Evolutionary conservation across 2,329 filamentous ascomycete species (phyloP).

Genomic region (Colletotrichum sp.): DNA sequence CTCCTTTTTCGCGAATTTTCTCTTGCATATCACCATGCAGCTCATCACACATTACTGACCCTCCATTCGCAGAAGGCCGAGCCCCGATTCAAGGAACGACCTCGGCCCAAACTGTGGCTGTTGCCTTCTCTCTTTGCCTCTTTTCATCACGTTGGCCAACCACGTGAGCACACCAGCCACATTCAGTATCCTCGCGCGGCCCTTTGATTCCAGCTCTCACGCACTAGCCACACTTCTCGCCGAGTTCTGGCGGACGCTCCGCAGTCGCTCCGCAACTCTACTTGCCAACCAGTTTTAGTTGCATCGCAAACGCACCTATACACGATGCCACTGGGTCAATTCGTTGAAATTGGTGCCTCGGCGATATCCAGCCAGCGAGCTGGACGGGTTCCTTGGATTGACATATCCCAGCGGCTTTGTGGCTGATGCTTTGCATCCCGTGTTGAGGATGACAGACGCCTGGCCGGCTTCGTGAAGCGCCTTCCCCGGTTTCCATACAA

Average conservation of each 20-base stretch:
- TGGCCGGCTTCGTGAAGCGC: neutral
- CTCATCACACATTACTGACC: neutral
- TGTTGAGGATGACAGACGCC: neutral
- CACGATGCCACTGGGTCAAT: neutral
- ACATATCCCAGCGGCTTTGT: neutral
- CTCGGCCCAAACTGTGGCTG: slow-evolving; percentile 5
- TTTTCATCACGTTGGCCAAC: neutral
- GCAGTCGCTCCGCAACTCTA: neutral
- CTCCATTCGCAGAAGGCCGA: neutral
- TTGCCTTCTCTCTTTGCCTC: neutral
- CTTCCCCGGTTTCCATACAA: neutral
- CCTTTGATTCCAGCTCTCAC: neutral
- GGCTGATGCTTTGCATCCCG: slow-evolving; percentile 6
- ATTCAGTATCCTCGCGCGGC: neutral
- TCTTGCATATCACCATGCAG: neutral
- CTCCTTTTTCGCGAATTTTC: neutral
- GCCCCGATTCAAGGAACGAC: neutral
- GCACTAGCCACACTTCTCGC: slow-evolving; percentile 6
- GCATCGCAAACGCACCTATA: neutral
- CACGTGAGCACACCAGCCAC: slow-evolving; percentile 5
- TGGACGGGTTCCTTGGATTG: neutral
- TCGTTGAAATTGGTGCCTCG: neutral
- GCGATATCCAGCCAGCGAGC: neutral
- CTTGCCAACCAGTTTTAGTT: neutral
- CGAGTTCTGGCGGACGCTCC: neutral